Evolutionary conservation across 176 grass and related monocot species (phyloP).

Genomic region (Tuctoria greenei): DNA sequence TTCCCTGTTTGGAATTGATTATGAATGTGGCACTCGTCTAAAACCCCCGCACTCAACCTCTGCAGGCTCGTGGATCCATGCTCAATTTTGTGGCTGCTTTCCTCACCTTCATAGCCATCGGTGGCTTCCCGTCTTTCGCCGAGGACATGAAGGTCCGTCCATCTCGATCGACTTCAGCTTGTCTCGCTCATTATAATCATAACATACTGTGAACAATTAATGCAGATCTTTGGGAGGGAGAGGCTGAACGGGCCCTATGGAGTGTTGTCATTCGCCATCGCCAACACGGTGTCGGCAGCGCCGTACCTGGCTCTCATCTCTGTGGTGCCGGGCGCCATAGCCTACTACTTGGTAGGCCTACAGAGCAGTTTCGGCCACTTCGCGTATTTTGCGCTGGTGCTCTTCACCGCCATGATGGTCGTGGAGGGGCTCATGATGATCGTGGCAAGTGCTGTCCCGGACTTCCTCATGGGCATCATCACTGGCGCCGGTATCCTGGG

Average conservation of each 20-base stretch:
- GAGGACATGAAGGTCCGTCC: slow-evolving; percentile 99
- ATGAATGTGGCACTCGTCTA: neutral
- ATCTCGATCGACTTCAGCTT: neutral
- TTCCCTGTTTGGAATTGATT: too few species aligned
- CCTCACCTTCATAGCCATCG: slow-evolving; percentile 96
- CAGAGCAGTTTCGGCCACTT: slow-evolving; percentile 73
- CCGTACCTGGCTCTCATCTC: too few species aligned
- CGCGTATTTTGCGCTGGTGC: slow-evolving; percentile 66
- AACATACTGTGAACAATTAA: too few species aligned
- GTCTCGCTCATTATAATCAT: neutral
- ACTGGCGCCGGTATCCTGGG: slow-evolving; percentile 86
- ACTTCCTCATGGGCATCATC: slow-evolving; percentile 98
- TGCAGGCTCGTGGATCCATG: slow-evolving; percentile 79
- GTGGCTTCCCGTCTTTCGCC: slow-evolving; percentile 92
- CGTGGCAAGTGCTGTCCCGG: slow-evolving; percentile 64
- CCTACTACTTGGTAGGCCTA: slow-evolving; percentile 68
- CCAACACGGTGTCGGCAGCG: slow-evolving; percentile 71
- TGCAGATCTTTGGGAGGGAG: slow-evolving; percentile 73
- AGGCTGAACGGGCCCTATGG: slow-evolving; percentile 95
- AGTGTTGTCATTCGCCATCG: slow-evolving; percentile 66
- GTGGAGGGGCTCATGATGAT: slow-evolving; percentile 97
- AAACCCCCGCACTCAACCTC: neutral
- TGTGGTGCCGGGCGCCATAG: slow-evolving; percentile 65
- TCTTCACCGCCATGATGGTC: slow-evolving; percentile 79
- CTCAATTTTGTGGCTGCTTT: slow-evolving; percentile 83